Conservation (phyloP, 2,329 filamentous ascomycete species). For the Clonostachys solani region DNA sequence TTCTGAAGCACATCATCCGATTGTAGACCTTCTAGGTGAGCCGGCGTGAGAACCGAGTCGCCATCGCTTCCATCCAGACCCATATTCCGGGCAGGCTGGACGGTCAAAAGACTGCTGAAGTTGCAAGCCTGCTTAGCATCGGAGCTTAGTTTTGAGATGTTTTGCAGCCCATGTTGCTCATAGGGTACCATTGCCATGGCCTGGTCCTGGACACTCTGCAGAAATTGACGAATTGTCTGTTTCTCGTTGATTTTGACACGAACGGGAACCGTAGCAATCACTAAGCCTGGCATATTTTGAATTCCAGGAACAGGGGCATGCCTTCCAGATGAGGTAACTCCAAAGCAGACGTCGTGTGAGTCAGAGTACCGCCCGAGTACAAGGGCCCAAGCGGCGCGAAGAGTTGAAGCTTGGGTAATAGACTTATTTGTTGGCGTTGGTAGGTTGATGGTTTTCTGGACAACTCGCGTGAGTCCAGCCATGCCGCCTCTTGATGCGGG, state of each 20-base stretch:
- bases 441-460: not conserved
- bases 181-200: conserved; percentile 7
- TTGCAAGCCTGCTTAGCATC: conserved; percentile 1
- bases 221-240: conserved; percentile 25
- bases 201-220: conserved; percentile 21
- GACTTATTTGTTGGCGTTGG: not conserved
- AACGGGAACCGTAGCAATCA: conserved; percentile 17
- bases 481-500: not conserved
- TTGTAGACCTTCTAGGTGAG: too few relatives aligned
- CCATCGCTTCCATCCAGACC: not conserved
- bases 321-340: too few relatives aligned
- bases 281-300: too few relatives aligned
- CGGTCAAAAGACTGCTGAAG: conserved; percentile 5
- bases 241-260: conserved; percentile 15
- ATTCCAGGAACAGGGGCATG: too few relatives aligned
- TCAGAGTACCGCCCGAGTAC: not conserved
- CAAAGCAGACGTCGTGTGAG: too few relatives aligned
- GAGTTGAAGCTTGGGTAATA: conserved; percentile 10
- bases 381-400: conserved; percentile 5
- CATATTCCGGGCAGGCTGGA: not conserved
- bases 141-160: conserved; percentile 5
- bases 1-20: not conserved
- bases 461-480: not conserved
- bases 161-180: conserved; percentile 9
- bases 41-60: not conserved